A percentile compares a stretch with the other conserved stretches of the same genome.
Conservation (phyloP, 129 eudicot species). For the Smallanthus sonchifolius region DNA sequence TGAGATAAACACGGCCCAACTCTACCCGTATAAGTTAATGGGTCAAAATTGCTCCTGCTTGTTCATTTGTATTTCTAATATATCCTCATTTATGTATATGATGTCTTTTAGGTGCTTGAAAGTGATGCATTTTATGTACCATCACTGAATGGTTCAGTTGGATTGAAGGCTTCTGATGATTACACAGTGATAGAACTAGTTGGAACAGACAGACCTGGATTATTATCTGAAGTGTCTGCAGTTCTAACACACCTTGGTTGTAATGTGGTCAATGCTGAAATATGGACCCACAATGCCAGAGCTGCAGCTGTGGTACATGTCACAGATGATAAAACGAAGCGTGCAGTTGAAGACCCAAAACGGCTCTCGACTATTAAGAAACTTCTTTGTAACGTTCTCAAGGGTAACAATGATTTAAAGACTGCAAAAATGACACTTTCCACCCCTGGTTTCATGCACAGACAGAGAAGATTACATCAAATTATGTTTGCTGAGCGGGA, state of each 20-base stretch:
- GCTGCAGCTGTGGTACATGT: slow-evolving; percentile 97
- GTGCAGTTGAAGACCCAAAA: slow-evolving; percentile 78
- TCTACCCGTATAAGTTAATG: neutral
- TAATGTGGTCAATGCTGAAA: slow-evolving; percentile 91
- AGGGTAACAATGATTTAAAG: slow-evolving; percentile 60
- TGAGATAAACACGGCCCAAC: too few relatives aligned
- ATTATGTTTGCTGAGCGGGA: slow-evolving; percentile 94
- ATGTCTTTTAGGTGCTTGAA: slow-evolving; percentile 65
- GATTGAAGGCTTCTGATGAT: slow-evolving; percentile 70
- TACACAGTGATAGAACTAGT: slow-evolving; percentile 80
- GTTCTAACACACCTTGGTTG: slow-evolving; percentile 76
- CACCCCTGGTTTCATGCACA: slow-evolving; percentile 61
- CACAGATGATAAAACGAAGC: slow-evolving; percentile 50
- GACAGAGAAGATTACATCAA: slow-evolving; percentile 90
- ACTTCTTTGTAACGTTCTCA: slow-evolving; percentile 71
- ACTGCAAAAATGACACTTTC: slow-evolving; percentile 78
- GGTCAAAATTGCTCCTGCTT: neutral
- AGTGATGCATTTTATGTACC: slow-evolving; percentile 52
- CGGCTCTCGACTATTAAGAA: slow-evolving; percentile 57
- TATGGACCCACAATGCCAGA: slow-evolving; percentile 92
- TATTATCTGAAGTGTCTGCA: slow-evolving; percentile 88
- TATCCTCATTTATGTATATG: neutral
- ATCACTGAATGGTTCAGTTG: slow-evolving; percentile 61
- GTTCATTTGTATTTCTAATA: neutral
- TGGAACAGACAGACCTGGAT: slow-evolving; percentile 96